These are phyloP conservation scores for Pyricularia grisea DNA, from an alignment of 2,329 filamentous ascomycete species.

Conservation along the genomic window DNA sequence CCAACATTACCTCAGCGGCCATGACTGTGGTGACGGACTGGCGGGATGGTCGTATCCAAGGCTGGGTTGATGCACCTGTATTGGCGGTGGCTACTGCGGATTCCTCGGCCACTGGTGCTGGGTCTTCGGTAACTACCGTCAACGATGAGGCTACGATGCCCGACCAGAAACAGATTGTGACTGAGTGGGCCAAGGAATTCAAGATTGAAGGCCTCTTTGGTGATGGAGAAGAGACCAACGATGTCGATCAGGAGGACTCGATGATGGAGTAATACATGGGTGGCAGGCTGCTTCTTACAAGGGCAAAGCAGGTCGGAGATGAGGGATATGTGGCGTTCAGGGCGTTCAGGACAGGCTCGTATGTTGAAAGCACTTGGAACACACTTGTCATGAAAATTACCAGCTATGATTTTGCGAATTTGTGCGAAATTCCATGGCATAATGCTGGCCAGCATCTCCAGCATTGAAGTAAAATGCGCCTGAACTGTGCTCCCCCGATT, in stretches of 20 bases:
- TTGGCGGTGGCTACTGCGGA: slow-evolving; percentile 42
- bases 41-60: slow-evolving; percentile 89
- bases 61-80: slow-evolving; percentile 74
- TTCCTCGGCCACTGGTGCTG: slow-evolving; percentile 21
- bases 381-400: not conserved
- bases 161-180: slow-evolving; percentile 80
- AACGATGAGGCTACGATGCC: slow-evolving; percentile 37
- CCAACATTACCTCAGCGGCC: slow-evolving; percentile 79
- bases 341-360: slow-evolving; percentile 4
- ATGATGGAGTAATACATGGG: slow-evolving; percentile 37
- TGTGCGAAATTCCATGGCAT: not conserved
- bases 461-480: not conserved
- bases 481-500: not conserved
- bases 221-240: slow-evolving; percentile 49
- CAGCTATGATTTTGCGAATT: not conserved
- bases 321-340: slow-evolving; percentile 7
- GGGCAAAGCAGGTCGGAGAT: not conserved
- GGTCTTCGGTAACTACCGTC: slow-evolving; percentile 12
- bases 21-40: slow-evolving; percentile 95
- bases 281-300: not conserved
- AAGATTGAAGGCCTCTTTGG: slow-evolving; percentile 91
- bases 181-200: slow-evolving; percentile 90
- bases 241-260: slow-evolving; percentile 37
- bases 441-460: not conserved
- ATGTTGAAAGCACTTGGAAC: not conserved